Evolutionary conservation across 352 stramenopile species (phyloP), one percentile per base, ranked within the genome.

Genomic region (Phytopythium cucurbitacearum): DNA sequence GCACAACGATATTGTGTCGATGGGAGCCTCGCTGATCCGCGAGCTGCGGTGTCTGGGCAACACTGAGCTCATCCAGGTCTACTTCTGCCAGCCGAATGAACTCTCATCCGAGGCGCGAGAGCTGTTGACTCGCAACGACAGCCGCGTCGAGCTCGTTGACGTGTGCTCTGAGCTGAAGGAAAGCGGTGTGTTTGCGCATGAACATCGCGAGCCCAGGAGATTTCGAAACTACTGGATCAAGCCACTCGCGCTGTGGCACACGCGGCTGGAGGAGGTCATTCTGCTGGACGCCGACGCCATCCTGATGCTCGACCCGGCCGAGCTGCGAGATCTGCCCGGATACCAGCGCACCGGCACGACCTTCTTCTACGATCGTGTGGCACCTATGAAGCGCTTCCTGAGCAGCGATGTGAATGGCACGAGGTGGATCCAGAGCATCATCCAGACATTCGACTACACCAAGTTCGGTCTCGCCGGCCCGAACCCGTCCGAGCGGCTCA

Each of bases 191-290:
- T 73, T 76, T 38, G 16, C 54, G 3, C 53, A 55, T 37, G 37
- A 73, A 10, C 16, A 41, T 4, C 42, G 70, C 13, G 56, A 57
- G 2, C 62, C 63, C 1, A 55, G 59, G n/a, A 65, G 49, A 9
- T 85, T 88, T 54, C 56, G 62, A 40, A 85, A 69, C 53, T 85
- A 71, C 54, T 88, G 71, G 67, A 59, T 85, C 60, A 85, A 89
- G 49, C 77, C 77, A 3, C 57, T 89, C 12, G 70, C 75, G 7
- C 38, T 89, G 28, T 69, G 74, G 38, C 64, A 88, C 53, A 86
- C 72, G 3, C 57, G 71, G 35, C 28, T 88, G 2, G 33, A 64
- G 2, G 65, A 88, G 39, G 61, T 75, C 8, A 72, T 88, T 7
- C 52, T 86, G n/a, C 40, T 88, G 42, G 77, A 88, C 52, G 74